Conservation (phyloP, 202 grass and related monocot genomes). For the Elaeis oleifera region DNA sequence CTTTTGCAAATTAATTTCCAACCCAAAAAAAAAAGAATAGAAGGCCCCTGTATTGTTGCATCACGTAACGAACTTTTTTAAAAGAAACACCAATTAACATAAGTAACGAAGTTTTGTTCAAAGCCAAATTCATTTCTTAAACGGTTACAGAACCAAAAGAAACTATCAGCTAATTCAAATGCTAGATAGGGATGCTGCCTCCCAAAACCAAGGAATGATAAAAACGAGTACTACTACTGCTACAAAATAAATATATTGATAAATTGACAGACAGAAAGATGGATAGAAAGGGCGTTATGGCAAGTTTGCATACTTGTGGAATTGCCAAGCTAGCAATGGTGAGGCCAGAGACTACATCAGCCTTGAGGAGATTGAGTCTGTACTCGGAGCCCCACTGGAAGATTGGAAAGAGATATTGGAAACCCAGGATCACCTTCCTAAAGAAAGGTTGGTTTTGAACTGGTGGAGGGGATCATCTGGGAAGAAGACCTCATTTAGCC, state of each 20-base stretch:
- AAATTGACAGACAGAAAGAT: neutral
- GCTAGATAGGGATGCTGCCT: too few relatives aligned
- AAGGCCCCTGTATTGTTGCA: too few relatives aligned
- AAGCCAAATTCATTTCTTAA: too few relatives aligned
- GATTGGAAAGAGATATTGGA: conserved; percentile 96
- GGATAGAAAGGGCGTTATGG: neutral
- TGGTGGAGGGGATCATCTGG: conserved; percentile 92
- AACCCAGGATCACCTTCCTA: conserved; percentile 48
- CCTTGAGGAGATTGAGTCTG: conserved; percentile 66
- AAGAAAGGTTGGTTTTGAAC: conserved; percentile 82
- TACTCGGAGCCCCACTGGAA: conserved; percentile 86
- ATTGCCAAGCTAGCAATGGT: conserved; percentile 99
- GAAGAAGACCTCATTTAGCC: conserved; percentile 85
- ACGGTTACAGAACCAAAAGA: too few relatives aligned
- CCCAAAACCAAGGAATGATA: too few relatives aligned
- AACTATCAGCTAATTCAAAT: too few relatives aligned
- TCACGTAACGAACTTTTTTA: too few relatives aligned
- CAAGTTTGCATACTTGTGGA: conserved; percentile 42
- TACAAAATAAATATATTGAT: neutral
- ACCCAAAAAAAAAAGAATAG: too few relatives aligned
- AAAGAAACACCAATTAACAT: too few relatives aligned
- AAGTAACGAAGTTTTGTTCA: too few relatives aligned
- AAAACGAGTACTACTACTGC: too few relatives aligned
- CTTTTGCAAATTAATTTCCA: too few relatives aligned
- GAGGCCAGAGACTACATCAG: conserved; percentile 82